A percentile compares a stretch with the other conserved stretches of the same genome.
These are phyloP conservation scores for Triticum turgidum DNA, from an alignment of 176 grass and related monocot genomes.

Conservation along the genomic window DNA sequence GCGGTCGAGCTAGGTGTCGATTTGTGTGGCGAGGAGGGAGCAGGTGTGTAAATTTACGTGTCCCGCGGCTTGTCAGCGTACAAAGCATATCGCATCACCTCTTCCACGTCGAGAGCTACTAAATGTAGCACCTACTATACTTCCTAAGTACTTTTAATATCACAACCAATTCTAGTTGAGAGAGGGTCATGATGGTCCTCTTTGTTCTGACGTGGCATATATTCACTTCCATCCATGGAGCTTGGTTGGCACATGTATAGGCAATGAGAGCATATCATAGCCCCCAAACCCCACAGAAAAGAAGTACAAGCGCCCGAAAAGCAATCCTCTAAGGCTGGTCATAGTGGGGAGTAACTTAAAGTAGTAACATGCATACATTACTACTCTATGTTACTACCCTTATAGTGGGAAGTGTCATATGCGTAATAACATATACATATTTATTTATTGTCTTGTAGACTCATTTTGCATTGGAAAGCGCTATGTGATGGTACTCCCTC, in stretches of 20 bases:
- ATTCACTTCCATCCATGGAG: conserved; percentile 4
- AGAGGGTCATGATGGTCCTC: not conserved
- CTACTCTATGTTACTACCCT: too few species aligned
- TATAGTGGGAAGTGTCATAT: too few species aligned
- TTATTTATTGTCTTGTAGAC: too few species aligned
- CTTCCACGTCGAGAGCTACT: not conserved
- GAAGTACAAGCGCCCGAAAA: conserved; percentile 9
- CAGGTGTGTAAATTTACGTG: not conserved
- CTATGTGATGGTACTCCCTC: too few species aligned
- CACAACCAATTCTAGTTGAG: not conserved
- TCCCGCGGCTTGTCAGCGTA: not conserved
- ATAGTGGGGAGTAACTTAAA: too few species aligned
- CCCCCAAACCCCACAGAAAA: conserved; percentile 35
- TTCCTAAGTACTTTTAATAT: conserved; percentile 1
- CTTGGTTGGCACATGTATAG: conserved; percentile 29
- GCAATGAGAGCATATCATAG: conserved; percentile 41
- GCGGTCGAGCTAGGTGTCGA: conserved; percentile 13
- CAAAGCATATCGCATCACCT: conserved; percentile 8
- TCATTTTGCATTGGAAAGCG: too few species aligned
- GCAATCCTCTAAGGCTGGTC: not conserved
- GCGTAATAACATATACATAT: too few species aligned
- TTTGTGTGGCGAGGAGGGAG: not conserved
- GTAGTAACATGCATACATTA: too few species aligned
- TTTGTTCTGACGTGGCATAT: conserved; percentile 40
- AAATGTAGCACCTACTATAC: too few species aligned